phyloP scores from a whole-genome alignment of 2,329 filamentous ascomycete species.

The Rasamsonia emersonii region DNA sequence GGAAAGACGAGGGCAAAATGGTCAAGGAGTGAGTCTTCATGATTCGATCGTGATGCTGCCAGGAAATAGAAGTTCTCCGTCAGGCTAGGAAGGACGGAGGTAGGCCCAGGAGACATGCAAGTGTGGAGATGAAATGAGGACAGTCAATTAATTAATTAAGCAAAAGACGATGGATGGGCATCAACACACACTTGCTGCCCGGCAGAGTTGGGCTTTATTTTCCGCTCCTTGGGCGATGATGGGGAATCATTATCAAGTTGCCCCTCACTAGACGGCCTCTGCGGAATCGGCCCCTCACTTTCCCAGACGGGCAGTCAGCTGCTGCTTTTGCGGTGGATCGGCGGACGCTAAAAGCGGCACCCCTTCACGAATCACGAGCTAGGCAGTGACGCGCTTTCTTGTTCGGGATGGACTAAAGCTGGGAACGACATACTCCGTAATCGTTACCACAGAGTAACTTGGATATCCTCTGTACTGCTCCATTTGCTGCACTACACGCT shows the following conservation, averaged over 20 bases:
- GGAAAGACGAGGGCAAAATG: slow-evolving; percentile 4
- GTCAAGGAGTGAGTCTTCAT: slow-evolving; percentile 8
- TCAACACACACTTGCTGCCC: slow-evolving; percentile 3
- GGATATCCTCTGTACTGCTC: too few species aligned
- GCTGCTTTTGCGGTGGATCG: too few species aligned
- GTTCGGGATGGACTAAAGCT: too few species aligned
- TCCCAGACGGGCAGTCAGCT: too few species aligned
- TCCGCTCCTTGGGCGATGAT: slow-evolving; percentile 4
- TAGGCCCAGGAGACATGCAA: slow-evolving; percentile 4
- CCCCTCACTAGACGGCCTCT: not conserved
- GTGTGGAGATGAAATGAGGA: not conserved
- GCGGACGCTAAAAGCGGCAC: too few species aligned
- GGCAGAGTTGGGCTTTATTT: not conserved
- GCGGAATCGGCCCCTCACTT: too few species aligned
- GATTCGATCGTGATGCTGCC: slow-evolving; percentile 9
- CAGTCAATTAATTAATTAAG: slow-evolving; percentile 3
- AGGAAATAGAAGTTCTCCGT: slow-evolving; percentile 4
- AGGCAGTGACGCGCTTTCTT: too few species aligned
- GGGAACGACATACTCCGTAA: too few species aligned
- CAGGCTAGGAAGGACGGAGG: slow-evolving; percentile 4
- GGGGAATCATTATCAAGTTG: not conserved
- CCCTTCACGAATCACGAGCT: too few species aligned
- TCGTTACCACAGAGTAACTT: too few species aligned
- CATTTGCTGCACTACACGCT: too few species aligned
- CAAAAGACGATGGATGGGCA: slow-evolving; percentile 4